phyloP scores from a whole-genome alignment of 75 land plant genomes.

The Sequoiadendron giganteum region DNA sequence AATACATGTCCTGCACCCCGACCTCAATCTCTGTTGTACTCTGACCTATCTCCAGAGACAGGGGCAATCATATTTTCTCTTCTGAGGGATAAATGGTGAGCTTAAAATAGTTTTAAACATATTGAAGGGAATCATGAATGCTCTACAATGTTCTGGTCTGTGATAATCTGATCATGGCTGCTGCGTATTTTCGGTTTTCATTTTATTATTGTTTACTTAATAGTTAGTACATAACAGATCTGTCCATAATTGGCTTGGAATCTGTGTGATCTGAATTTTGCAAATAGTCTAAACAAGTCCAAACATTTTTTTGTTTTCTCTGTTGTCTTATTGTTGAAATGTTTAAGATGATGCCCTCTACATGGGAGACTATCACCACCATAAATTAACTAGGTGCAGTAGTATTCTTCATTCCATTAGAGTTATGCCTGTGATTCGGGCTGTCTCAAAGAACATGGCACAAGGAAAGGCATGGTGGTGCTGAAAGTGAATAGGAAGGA shows the following conservation, averaged over 20 bases:
- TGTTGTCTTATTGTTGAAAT: neutral
- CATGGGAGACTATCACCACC: neutral
- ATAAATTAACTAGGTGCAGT: neutral
- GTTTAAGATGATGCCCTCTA: neutral
- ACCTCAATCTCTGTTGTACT: slow-evolving; percentile 34
- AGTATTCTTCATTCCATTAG: neutral
- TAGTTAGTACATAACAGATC: neutral
- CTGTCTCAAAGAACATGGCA: neutral
- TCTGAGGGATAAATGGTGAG: slow-evolving; percentile 61
- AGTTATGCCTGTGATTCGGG: neutral
- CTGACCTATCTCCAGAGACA: slow-evolving; percentile 47
- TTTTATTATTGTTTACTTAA: neutral
- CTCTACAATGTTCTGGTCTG: neutral
- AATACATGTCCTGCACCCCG: slow-evolving; percentile 6
- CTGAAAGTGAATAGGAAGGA: neutral
- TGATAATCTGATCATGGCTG: neutral
- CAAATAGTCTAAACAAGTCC: neutral
- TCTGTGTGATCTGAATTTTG: too few relatives aligned
- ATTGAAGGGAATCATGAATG: neutral
- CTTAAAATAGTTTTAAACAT: neutral
- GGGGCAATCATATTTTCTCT: slow-evolving; percentile 37
- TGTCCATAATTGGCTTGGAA: neutral
- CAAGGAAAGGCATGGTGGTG: neutral
- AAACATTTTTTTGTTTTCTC: neutral
- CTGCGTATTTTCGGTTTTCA: neutral